Evolutionary conservation across 257 asterid species (phyloP).

Genomic region (Marsdenia floribunda): DNA sequence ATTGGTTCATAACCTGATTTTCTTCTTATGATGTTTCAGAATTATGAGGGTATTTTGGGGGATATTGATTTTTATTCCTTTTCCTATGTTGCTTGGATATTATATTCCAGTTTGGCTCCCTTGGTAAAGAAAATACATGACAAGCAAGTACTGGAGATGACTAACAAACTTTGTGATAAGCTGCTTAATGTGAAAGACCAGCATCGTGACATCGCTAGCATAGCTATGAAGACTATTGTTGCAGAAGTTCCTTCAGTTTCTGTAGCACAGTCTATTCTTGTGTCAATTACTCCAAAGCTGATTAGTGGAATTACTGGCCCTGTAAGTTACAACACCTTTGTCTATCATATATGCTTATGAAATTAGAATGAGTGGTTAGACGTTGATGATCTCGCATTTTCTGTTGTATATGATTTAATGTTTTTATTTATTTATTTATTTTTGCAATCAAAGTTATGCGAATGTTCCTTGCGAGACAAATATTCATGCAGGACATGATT

Average conservation of each 20-base stretch:
- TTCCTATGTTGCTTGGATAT: not conserved
- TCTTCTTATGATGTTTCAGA: not conserved
- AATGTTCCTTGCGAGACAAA: not conserved
- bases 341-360: not conserved
- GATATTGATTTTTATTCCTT: not conserved
- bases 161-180: constrained; percentile 90
- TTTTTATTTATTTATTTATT: not conserved
- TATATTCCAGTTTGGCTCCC: constrained; percentile 34
- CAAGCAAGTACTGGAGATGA: constrained; percentile 80
- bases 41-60: not conserved
- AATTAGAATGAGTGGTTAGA: not conserved
- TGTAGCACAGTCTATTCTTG: constrained; percentile 69
- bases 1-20: not conserved
- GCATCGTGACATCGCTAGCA: constrained; percentile 91
- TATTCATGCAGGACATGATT: not conserved
- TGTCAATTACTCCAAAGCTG: constrained; percentile 81
- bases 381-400: not conserved
- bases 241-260: constrained; percentile 86
- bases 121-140: constrained; percentile 87
- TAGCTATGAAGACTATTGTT: constrained; percentile 94
- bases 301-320: constrained; percentile 65
- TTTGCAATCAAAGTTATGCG: not conserved
- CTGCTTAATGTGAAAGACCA: constrained; percentile 89
- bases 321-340: constrained; percentile 35
- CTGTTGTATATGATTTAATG: not conserved